Evolutionary conservation across 345 rosid species (phyloP).

Genomic region (Salix exigua): DNA sequence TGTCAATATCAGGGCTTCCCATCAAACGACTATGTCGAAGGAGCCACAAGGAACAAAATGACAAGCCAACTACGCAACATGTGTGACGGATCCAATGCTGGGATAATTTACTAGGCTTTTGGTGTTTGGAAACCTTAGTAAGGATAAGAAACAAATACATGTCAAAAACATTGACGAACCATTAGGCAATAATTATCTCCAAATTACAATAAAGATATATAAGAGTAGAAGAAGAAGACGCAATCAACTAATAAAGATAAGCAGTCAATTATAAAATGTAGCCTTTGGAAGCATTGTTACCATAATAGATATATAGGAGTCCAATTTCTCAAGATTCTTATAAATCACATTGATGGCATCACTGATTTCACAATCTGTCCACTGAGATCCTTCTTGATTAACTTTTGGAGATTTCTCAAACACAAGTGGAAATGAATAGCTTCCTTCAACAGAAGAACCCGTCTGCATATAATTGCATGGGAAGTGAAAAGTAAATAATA

Average conservation of each 20-base stretch:
- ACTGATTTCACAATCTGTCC: constrained; percentile 68
- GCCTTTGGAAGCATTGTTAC: constrained; percentile 33
- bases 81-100: constrained; percentile 74
- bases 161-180: constrained; percentile 1
- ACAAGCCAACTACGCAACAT: constrained; percentile 78
- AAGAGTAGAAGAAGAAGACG: no score
- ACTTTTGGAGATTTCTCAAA: constrained; percentile 64
- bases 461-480: constrained; percentile 36
- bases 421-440: constrained; percentile 51
- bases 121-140: constrained; percentile 66
- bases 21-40: constrained; percentile 76
- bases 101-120: constrained; percentile 64
- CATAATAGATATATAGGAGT: constrained; percentile 53
- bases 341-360: constrained; percentile 62
- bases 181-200: not conserved
- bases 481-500: not conserved
- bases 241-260: not conserved
- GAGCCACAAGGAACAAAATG: constrained; percentile 73
- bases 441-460: constrained; percentile 60
- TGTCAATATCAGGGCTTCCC: constrained; percentile 91
- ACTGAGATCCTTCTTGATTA: constrained; percentile 60
- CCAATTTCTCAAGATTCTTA: constrained; percentile 63
- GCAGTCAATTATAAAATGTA: not conserved
- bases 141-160: constrained; percentile 1
- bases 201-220: no score